phyloP scores from a whole-genome alignment of 805 yeast species.

The Starmerella potacharoeniae region DNA sequence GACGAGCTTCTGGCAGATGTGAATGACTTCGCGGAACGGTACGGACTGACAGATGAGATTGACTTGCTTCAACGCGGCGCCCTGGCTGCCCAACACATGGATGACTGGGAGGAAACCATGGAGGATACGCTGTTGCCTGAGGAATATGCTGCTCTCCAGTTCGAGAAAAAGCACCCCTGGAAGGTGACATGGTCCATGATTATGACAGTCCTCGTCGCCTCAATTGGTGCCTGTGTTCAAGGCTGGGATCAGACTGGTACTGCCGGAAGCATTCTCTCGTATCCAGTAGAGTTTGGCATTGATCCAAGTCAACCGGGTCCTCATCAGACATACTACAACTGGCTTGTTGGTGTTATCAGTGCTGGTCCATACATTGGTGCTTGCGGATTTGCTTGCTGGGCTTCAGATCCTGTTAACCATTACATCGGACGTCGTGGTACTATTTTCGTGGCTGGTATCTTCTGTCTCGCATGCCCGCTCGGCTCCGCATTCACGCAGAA shows the following conservation, averaged over 20 bases:
- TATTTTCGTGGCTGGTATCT: constrained; percentile 32
- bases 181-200: constrained; percentile 30
- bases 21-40: constrained; percentile 11
- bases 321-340: constrained; percentile 24
- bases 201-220: constrained; percentile 45
- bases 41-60: constrained; percentile 19
- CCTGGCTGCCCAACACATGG: constrained; percentile 38
- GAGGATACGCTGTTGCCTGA: constrained; percentile 21
- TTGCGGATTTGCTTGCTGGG: constrained; percentile 40
- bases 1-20: constrained; percentile 11
- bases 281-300: constrained; percentile 37
- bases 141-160: constrained; percentile 29
- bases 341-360: constrained; percentile 48
- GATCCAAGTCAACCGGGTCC: constrained; percentile 12
- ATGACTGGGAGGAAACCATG: constrained; percentile 25
- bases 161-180: constrained; percentile 41
- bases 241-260: constrained; percentile 67
- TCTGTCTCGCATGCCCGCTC: constrained; percentile 45
- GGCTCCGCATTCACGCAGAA: constrained; percentile 52
- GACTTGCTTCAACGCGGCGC: constrained; percentile 36
- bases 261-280: constrained; percentile 54
- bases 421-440: constrained; percentile 46
- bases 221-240: constrained; percentile 58
- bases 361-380: constrained; percentile 51
- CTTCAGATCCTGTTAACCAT: constrained; percentile 42